Conservation (phyloP, 768 basidiomycete genomes). For the Tricholoma hemisulphureum region DNA sequence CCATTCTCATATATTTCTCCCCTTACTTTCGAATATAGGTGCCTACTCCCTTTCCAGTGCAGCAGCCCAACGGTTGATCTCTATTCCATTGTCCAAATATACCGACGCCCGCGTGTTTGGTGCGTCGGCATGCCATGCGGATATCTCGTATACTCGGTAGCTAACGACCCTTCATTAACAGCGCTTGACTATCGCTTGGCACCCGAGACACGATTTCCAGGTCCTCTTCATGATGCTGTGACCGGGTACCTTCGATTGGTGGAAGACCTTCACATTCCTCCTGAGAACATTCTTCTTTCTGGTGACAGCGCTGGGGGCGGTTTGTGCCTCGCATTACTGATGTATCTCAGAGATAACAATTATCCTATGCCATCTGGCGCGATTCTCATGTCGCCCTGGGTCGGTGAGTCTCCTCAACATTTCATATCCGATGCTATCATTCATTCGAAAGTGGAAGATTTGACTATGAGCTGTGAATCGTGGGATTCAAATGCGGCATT, state of each 20-base stretch:
- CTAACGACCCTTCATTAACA: conserved; percentile 28
- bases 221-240: conserved; percentile 83
- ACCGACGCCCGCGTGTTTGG: conserved; percentile 86
- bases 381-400: conserved; percentile 93
- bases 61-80: conserved; percentile 85
- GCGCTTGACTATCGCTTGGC: conserved; percentile 95
- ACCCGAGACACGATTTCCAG: conserved; percentile 92
- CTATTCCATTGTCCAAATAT: conserved; percentile 87
- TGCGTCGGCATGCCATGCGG: conserved; percentile 19
- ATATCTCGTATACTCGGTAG: background rate
- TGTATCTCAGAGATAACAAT: conserved; percentile 92
- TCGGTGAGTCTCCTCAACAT: conserved; percentile 58
- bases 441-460: conserved; percentile 45
- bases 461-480: conserved; percentile 98
- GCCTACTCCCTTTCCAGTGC: conserved; percentile 93
- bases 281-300: conserved; percentile 84
- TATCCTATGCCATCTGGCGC: conserved; percentile 84
- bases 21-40: conserved; percentile 40
- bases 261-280: conserved; percentile 85
- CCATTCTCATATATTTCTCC: background rate
- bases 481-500: conserved; percentile 93
- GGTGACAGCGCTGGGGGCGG: conserved; percentile 97
- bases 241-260: conserved; percentile 82
- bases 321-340: conserved; percentile 75
- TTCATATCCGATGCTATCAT: background rate